Percentiles rank a stretch among this genome's conserved stretches.
Evolutionary conservation across 2,329 filamentous ascomycete species (phyloP).

Genomic region (Alternaria burnsii): DNA sequence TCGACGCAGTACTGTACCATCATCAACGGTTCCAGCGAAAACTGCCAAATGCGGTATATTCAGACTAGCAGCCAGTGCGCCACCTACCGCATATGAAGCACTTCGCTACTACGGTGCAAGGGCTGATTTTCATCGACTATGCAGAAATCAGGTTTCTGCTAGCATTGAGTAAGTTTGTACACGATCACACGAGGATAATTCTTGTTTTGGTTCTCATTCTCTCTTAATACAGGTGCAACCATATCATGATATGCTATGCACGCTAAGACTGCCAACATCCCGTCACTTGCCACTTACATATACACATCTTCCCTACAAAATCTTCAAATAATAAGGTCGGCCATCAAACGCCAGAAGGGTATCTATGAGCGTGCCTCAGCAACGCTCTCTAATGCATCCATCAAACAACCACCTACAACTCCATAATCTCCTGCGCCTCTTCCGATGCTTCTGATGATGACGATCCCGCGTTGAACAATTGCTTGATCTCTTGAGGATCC

Average conservation of each 20-base stretch:
- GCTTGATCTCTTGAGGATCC: constrained; percentile 68
- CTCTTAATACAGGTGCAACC: background rate
- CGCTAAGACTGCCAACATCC: background rate
- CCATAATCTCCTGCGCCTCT: constrained; percentile 28
- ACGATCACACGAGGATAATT: background rate
- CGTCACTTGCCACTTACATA: background rate
- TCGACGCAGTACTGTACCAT: no score
- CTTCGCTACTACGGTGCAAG: background rate
- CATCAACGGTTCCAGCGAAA: background rate
- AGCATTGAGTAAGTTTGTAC: background rate
- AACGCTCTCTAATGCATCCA: background rate
- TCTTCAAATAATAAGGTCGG: background rate
- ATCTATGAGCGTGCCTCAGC: constrained; percentile 1
- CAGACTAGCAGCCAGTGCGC: background rate
- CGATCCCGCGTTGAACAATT: constrained; percentile 37
- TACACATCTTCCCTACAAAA: background rate
- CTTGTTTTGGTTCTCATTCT: background rate
- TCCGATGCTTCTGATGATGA: background rate
- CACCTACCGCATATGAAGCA: background rate
- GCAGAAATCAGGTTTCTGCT: background rate
- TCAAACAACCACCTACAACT: constrained; percentile 19
- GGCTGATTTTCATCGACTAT: background rate
- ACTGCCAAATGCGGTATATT: background rate
- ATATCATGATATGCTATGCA: background rate
- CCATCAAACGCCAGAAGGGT: constrained; percentile 3